Percentiles rank a stretch among this genome's conserved stretches.
These are phyloP conservation scores for Apiotrichum gracile DNA, from an alignment of 1,284 basidiomycete genomes.

Conservation along the genomic window DNA sequence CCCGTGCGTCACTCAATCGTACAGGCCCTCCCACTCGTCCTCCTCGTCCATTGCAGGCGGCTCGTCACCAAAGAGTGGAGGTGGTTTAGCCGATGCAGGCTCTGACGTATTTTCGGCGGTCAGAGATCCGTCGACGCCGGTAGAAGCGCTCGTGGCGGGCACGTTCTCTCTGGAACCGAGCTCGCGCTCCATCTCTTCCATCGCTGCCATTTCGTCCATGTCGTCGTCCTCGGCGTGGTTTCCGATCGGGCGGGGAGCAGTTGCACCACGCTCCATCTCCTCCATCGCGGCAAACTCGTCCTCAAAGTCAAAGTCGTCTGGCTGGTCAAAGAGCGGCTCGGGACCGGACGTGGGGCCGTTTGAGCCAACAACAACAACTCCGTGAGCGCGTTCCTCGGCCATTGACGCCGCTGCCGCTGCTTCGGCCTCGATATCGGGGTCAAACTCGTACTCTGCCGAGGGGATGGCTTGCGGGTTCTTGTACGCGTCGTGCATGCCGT, in stretches of 20 bases:
- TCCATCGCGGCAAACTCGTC: slow-evolving; percentile 59
- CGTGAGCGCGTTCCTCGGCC: neutral
- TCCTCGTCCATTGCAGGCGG: slow-evolving; percentile 20
- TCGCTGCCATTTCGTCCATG: slow-evolving; percentile 2
- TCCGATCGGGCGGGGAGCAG: too few species aligned
- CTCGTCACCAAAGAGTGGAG: slow-evolving; percentile 4
- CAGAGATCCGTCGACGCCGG: too few species aligned
- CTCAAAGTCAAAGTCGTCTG: slow-evolving; percentile 15
- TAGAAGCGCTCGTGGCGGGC: too few species aligned
- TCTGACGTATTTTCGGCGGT: too few species aligned
- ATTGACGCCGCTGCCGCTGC: slow-evolving; percentile 4
- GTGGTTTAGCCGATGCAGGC: too few species aligned
- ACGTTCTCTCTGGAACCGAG: too few species aligned
- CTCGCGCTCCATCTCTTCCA: slow-evolving; percentile 21
- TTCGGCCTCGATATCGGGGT: neutral
- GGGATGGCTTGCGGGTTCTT: neutral
- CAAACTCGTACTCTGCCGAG: neutral
- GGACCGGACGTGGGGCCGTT: neutral
- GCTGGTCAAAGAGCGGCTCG: slow-evolving; percentile 39
- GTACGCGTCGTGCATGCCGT: slow-evolving; percentile 53
- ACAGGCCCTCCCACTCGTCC: slow-evolving; percentile 17
- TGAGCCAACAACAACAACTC: neutral
- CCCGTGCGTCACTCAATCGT: slow-evolving; percentile 13
- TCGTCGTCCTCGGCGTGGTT: neutral
- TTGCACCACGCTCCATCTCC: slow-evolving; percentile 52